Evolutionary conservation across 2,329 filamentous ascomycete species (phyloP).

Genomic region (Cadophora gregata): DNA sequence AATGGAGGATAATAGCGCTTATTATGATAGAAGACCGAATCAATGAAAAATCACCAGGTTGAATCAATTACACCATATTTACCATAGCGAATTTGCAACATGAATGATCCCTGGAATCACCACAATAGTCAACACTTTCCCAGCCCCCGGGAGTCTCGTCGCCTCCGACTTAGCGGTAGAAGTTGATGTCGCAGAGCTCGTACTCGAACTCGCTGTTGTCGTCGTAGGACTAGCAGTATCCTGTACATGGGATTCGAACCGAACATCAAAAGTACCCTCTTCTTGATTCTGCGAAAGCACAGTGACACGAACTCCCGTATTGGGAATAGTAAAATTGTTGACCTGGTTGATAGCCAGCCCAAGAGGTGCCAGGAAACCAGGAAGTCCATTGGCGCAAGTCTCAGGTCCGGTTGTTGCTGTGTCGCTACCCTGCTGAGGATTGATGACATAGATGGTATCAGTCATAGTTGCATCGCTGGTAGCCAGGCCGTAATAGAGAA

Average conservation of each 20-base stretch:
- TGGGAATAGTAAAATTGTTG: background rate
- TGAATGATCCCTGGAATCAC: background rate
- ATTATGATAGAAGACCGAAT: too few relatives aligned
- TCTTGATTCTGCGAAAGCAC: background rate
- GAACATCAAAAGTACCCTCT: background rate
- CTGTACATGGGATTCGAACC: background rate
- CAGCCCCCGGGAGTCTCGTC: background rate
- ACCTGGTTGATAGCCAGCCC: background rate
- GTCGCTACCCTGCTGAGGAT: background rate
- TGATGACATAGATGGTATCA: background rate
- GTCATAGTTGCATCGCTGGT: too few relatives aligned
- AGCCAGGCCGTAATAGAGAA: too few relatives aligned
- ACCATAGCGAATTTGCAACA: background rate
- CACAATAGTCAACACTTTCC: background rate
- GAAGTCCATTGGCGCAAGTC: background rate
- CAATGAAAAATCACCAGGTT: too few relatives aligned
- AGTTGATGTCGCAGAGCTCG: background rate
- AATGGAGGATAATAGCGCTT: too few relatives aligned
- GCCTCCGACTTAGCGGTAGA: background rate
- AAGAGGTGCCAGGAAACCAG: background rate
- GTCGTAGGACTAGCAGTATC: background rate
- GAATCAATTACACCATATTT: background rate
- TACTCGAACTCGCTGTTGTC: background rate
- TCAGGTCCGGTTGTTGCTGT: background rate
- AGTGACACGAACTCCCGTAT: background rate